A percentile compares a stretch with the other conserved stretches of the same genome.
Evolutionary conservation across 768 basidiomycete genomes (phyloP).

Genomic region (Trametes elegans): DNA sequence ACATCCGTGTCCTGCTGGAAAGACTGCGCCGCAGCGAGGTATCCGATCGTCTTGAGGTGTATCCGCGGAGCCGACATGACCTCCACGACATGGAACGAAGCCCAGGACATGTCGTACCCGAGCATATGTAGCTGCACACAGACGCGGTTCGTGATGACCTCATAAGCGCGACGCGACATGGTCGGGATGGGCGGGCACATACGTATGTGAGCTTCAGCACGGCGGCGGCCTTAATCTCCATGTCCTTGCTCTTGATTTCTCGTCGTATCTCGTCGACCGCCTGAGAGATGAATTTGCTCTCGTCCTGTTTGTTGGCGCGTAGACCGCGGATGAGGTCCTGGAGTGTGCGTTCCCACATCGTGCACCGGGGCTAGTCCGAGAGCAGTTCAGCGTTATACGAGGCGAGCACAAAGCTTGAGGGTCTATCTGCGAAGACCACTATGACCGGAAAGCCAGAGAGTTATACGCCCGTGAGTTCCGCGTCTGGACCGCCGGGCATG

Average conservation of each 20-base stretch:
- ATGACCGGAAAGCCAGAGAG: no score
- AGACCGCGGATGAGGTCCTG: slow-evolving; percentile 95
- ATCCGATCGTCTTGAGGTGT: slow-evolving; percentile 94
- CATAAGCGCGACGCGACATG: slow-evolving; percentile 5
- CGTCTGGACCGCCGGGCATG: no score
- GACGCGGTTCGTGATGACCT: neutral
- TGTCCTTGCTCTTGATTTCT: slow-evolving; percentile 91
- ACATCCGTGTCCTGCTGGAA: slow-evolving; percentile 96
- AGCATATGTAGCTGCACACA: slow-evolving; percentile 90
- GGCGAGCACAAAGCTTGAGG: no score
- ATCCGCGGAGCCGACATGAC: slow-evolving; percentile 93
- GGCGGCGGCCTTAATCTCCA: slow-evolving; percentile 95
- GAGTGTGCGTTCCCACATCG: slow-evolving; percentile 95
- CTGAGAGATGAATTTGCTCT: slow-evolving; percentile 86
- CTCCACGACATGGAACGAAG: slow-evolving; percentile 95
- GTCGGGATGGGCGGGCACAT: slow-evolving; percentile 38
- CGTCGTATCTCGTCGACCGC: slow-evolving; percentile 92
- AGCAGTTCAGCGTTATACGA: neutral
- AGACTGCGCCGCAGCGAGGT: slow-evolving; percentile 89
- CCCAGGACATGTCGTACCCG: slow-evolving; percentile 92
- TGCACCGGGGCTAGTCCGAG: neutral
- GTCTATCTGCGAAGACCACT: no score
- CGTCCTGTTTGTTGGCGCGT: slow-evolving; percentile 93
- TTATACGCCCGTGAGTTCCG: no score
- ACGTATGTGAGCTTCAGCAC: slow-evolving; percentile 97